Evolutionary conservation across 164 flowering plant species (phyloP).

Genomic region (Magnolia changhungtana): DNA sequence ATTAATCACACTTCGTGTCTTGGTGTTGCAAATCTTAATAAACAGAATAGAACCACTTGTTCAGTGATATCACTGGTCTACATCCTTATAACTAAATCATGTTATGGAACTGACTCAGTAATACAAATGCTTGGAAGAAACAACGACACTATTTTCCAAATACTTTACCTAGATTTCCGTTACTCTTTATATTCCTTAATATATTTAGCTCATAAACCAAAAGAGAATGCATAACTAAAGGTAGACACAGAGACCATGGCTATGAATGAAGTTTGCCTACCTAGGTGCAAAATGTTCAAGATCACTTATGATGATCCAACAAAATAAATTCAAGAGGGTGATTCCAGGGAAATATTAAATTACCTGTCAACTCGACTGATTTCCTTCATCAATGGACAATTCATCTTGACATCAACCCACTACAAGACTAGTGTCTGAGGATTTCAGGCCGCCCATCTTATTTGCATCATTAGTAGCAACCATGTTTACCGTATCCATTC

Average conservation of each 20-base stretch:
- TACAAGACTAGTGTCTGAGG: not conserved
- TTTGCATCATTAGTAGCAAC: not conserved
- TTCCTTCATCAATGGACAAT: constrained; percentile 2
- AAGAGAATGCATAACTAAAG: not conserved
- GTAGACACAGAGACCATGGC: not conserved
- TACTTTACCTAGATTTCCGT: too few relatives aligned
- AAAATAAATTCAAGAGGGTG: not conserved
- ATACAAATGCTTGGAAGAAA: not conserved
- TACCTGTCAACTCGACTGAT: constrained; percentile 13
- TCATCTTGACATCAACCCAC: constrained; percentile 5
- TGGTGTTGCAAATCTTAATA: not conserved
- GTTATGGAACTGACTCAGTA: not conserved
- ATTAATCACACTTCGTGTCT: not conserved
- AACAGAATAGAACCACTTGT: not conserved
- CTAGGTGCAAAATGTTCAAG: not conserved
- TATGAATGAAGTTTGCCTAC: not conserved
- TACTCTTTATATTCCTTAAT: not conserved
- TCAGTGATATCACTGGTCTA: too few relatives aligned
- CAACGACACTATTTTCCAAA: not conserved
- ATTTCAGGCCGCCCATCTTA: not conserved
- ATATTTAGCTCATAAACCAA: not conserved
- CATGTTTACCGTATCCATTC: not conserved
- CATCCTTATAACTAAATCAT: not conserved
- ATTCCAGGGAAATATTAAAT: not conserved
- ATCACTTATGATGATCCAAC: not conserved